These are phyloP conservation scores for Teratosphaeria gauchensis DNA, from an alignment of 2,329 filamentous ascomycete genomes.

Conservation along the genomic window DNA sequence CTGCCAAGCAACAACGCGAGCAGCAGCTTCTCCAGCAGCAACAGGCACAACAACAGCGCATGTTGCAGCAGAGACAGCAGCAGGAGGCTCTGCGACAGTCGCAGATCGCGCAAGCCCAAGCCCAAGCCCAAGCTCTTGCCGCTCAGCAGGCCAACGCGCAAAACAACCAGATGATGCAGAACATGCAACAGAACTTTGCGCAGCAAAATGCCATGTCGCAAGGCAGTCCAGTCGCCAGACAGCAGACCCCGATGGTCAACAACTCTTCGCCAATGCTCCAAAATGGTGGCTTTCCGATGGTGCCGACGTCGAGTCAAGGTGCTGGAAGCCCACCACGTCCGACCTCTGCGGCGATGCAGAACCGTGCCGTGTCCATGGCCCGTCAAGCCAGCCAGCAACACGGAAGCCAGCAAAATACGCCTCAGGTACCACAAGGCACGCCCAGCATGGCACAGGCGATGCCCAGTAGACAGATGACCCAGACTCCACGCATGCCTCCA, in stretches of 20 bases:
- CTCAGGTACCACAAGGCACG: slow-evolving; percentile 30
- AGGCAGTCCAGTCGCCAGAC: slow-evolving; percentile 51
- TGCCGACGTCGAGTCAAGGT: slow-evolving; percentile 58
- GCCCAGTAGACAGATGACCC: slow-evolving; percentile 27
- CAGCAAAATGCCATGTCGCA: slow-evolving; percentile 40
- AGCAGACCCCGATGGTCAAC: slow-evolving; percentile 37
- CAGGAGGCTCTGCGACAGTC: slow-evolving; percentile 26
- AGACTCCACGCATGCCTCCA: slow-evolving; percentile 27
- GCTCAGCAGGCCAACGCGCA: slow-evolving; percentile 27
- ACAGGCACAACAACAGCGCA: slow-evolving; percentile 7
- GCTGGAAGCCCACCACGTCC: slow-evolving; percentile 56
- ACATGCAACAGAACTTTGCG: slow-evolving; percentile 34
- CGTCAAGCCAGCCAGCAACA: slow-evolving; percentile 30
- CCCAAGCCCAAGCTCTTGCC: slow-evolving; percentile 12
- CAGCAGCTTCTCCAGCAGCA: slow-evolving; percentile 8
- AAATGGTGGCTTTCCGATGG: slow-evolving; percentile 38
- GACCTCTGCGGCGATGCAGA: slow-evolving; percentile 49
- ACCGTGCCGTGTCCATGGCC: slow-evolving; percentile 25
- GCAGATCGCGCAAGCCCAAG: slow-evolving; percentile 12
- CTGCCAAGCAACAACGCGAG: slow-evolving; percentile 33
- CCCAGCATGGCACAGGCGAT: slow-evolving; percentile 26
- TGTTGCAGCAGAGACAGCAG: slow-evolving; percentile 13
- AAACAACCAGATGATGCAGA: slow-evolving; percentile 27
- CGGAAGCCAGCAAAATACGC: slow-evolving; percentile 26
- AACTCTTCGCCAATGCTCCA: slow-evolving; percentile 35